Evolutionary conservation across 257 asterid genomes (phyloP), one percentile per base, ranked within the genome.

Genomic region (Oldenlandia corymbosa): DNA sequence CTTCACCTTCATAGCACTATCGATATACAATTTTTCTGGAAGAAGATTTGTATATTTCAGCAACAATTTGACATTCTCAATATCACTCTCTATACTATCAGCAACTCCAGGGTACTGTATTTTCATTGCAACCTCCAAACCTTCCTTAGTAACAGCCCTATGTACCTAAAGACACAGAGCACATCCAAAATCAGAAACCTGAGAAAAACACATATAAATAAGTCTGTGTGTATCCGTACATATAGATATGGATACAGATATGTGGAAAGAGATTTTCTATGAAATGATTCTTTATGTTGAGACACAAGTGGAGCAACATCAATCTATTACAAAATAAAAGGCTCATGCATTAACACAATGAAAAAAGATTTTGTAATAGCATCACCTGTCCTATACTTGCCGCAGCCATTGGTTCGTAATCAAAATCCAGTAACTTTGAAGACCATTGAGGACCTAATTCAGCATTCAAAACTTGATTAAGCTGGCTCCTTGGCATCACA

Each of bases 61-160:
- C 14, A 92, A 75, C 78, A 81, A 77, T 75, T 88, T 92, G 58
- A 92, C 95, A 80, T 92, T 92, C 13, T 92, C 97, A 59, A 92
- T 83, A 71, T 92, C 98, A 79, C 97, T 92, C 72, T 89, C 98
- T 73, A 92, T 92, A 80, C 98, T 92, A 59, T 92, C 95, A 63
- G 97, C 98, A 78, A 88, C 96, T 65, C 98, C 98, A 68, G 98
- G 98, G 79, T 92, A 92, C 79, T 92, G 98, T 73, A 92, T 89
- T 81, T 92, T 92, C 78, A 92, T 81, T 59, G 97, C 98, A 64
- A 85, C 94, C 81, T 85, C 85, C 81, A 82, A 48, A 65, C 91
- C 96, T 55, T 92, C 95, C 77, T 75, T 85, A 61, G 97, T 82
- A 70, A 87, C 81, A 66, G 91, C 97, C 30, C 82, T 80, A 67